phyloP scores from a whole-genome alignment of 352 stramenopile species.

The Aphanomyces invadans region DNA sequence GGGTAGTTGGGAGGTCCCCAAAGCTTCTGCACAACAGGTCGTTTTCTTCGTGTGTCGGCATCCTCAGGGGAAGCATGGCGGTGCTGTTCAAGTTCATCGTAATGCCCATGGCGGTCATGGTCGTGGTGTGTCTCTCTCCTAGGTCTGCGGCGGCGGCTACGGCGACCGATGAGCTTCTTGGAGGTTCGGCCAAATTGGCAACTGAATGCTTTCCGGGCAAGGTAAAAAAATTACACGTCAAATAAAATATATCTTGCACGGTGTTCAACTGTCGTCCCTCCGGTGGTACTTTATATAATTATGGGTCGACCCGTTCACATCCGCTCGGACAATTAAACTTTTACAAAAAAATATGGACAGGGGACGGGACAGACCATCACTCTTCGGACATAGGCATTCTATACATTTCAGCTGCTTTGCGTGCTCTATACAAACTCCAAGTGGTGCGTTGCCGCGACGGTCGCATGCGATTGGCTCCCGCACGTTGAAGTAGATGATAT shows the following conservation, averaged over 20 bases:
- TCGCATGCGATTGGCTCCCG: background rate
- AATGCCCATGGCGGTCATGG: constrained; percentile 11
- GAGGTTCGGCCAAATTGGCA: constrained; percentile 17
- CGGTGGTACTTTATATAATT: constrained; percentile 4
- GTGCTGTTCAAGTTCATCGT: background rate
- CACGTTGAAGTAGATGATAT: constrained; percentile 6
- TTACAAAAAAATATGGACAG: background rate
- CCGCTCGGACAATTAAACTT: no score
- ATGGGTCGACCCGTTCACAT: no score
- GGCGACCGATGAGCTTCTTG: background rate
- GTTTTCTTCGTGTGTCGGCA: constrained; percentile 10
- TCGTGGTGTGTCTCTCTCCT: constrained; percentile 14
- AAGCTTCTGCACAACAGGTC: constrained; percentile 8
- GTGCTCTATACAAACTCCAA: background rate
- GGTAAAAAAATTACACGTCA: constrained; percentile 19
- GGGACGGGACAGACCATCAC: constrained; percentile 12
- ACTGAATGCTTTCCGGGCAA: constrained; percentile 11
- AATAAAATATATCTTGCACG: no score
- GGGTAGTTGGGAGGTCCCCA: background rate
- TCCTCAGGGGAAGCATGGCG: constrained; percentile 7
- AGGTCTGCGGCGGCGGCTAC: background rate
- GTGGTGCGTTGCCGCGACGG: background rate
- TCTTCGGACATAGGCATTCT: background rate
- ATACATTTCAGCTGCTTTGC: background rate
- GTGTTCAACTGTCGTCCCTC: background rate